Percentiles rank a stretch among this genome's conserved stretches.
Conservation (phyloP, 495 filamentous ascomycete species). For the Entonaema liquescens region DNA sequence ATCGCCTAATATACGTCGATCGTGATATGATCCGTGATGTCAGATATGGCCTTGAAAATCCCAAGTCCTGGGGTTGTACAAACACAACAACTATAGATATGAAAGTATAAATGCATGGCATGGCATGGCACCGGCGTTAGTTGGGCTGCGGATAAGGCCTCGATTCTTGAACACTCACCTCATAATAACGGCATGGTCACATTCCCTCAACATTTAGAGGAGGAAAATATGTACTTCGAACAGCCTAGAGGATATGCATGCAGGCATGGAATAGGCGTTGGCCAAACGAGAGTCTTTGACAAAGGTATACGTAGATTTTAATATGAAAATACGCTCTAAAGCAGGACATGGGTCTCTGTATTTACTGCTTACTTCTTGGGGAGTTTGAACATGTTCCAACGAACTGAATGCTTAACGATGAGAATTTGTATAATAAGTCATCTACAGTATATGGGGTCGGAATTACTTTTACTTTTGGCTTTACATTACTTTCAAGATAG, state of each 20-base stretch:
- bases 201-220: not conserved
- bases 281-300: not conserved
- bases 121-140: slow-evolving; percentile 45
- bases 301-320: not conserved
- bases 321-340: not conserved
- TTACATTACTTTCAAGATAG: too few species aligned
- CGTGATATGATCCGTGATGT: not conserved
- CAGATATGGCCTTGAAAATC: not conserved
- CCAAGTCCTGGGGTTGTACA: slow-evolving; percentile 8
- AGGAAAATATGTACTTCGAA: not conserved
- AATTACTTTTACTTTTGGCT: too few species aligned
- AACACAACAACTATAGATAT: slow-evolving; percentile 16
- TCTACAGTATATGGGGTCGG: too few species aligned
- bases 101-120: slow-evolving; percentile 39
- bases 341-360: not conserved
- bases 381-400: too few species aligned
- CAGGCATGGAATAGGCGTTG: not conserved
- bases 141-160: slow-evolving; percentile 22
- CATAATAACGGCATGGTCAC: not conserved
- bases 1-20: not conserved
- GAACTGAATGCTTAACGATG: too few species aligned
- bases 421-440: too few species aligned
- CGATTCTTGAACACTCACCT: slow-evolving; percentile 8
- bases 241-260: not conserved
- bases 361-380: too few species aligned